Percentiles rank a stretch among this genome's conserved stretches.
Evolutionary conservation across 805 yeast genomes (phyloP).

Genomic region (Schizosaccharomyces osmophilus): DNA sequence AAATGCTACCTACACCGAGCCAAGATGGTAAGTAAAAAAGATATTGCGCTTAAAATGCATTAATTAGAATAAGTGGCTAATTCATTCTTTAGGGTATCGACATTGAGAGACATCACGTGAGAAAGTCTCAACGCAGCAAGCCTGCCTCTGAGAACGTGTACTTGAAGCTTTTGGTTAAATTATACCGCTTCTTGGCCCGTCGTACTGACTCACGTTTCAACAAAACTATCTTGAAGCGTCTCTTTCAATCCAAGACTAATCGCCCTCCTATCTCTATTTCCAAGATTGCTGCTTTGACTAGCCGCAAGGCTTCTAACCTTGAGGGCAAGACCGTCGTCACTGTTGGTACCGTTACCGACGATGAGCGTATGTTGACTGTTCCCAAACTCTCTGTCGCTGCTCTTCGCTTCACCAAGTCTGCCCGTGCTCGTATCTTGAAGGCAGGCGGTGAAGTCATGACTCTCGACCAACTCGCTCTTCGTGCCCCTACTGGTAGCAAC

Average conservation of each 20-base stretch:
- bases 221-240: slow-evolving; percentile 81
- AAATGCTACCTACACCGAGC: neutral
- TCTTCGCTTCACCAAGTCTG: slow-evolving; percentile 96
- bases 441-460: slow-evolving; percentile 99
- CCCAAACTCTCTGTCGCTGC: slow-evolving; percentile 98
- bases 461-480: slow-evolving; percentile 93
- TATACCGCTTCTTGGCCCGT: slow-evolving; percentile 88
- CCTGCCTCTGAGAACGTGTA: slow-evolving; percentile 99
- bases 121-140: slow-evolving; percentile 91
- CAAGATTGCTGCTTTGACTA: slow-evolving; percentile 39
- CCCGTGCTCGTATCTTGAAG: slow-evolving; percentile 88
- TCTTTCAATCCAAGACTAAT: slow-evolving; percentile 95
- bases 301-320: slow-evolving; percentile 41
- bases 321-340: slow-evolving; percentile 77
- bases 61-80: neutral
- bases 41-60: neutral
- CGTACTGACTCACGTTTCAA: slow-evolving; percentile 95
- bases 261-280: slow-evolving; percentile 97
- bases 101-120: slow-evolving; percentile 84
- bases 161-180: slow-evolving; percentile 91
- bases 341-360: slow-evolving; percentile 98
- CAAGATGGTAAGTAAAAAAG: neutral
- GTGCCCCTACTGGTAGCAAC: slow-evolving; percentile 99
- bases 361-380: slow-evolving; percentile 74
- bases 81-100: slow-evolving; percentile 19